Base-by-base conservation (phyloP, 176 grass and related monocot genomes). In the Melocanna baccifera region DNA sequence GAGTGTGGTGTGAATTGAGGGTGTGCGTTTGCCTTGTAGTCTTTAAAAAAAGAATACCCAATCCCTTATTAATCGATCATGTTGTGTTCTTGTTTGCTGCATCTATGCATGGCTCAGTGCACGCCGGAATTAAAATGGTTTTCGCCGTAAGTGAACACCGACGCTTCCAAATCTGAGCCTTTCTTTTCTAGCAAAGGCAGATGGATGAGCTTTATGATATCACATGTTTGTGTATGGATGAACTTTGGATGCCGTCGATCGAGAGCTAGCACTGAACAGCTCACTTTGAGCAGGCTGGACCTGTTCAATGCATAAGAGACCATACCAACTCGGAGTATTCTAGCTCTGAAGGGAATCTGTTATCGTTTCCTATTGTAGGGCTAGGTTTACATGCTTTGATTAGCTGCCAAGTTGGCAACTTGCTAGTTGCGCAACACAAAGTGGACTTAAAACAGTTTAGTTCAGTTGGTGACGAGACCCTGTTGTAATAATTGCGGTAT, bases 91-190 rank as follows among this genome's bases (percentile, higher is more conserved):
- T 73, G 57, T 22, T 22, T 28, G 20, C 19, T 73, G n/a, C 46
- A 29, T 39, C 6, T 19, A 1, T 19, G 12, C 51, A 77, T 58
- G 36, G 63, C 53, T 23, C 23, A 7, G 9, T 59, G 55, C 76
- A 39, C 55, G 10, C 15, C 13, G 37, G 45, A 65, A 34, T 56
- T 72, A 53, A 77, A 16, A 82, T 47, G 43, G 20, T 11, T 82
- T 86, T 76, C 43, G 4, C 37, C 11, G 4, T 16, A 69, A 55
- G 62, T 70, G 76, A 28, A 70, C 42, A 67, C 34, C 78, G 70
- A 65, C 71, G 80, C 78, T 58, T 18, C 78, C 83, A 64, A 77
- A 86, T 86, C 72, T 4, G 55, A 11, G 4, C 46, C 28, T 47
- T 56, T 72, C 72, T 40, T 77, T 86, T 76, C 30, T 30, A 57